Base-by-base conservation (phyloP, 2,329 filamentous ascomycete genomes). In the Chrysoporthe austroafricana region DNA sequence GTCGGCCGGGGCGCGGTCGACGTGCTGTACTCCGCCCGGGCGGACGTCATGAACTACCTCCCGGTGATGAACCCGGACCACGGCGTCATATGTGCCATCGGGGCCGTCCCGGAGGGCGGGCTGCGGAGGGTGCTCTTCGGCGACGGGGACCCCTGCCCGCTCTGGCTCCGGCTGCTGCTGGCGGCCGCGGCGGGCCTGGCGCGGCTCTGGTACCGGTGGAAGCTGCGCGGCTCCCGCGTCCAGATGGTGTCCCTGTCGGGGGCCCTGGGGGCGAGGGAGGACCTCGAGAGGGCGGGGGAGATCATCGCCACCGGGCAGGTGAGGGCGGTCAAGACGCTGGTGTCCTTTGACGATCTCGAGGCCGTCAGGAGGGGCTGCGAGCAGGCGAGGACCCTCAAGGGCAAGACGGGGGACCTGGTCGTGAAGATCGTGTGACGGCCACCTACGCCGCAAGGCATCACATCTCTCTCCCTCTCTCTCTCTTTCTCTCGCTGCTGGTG, bases 1-100 rank as follows among this genome's bases (percentile, higher is more conserved):
- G 78, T 86, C 1, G 76, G 79, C 2, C 72, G 72, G 2, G 81
- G 79, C 34, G 81, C 76, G 21, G 80, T 86, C 3, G 85, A 87
- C 70, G 80, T 86, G 64, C 78, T 83, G 36, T 78, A 82, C 62
- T 85, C 84, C 73, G 86, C 85, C 32, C 79, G 82, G 50, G 79
- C 77, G 69, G 69, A 71, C 14, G 73, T 85, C 60, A 70, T 74
- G 4, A 71, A 75, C 3, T 78, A 77, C 43, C 77, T 86, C n/a
- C 73, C 78, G 4, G 70, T 84, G 3, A 70, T 78, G n/a, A 78
- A 80, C 14, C 75, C 72, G 0, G 58, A 74, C 1, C 76, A 73
- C 1, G 82, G 82, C 2, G 78, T 80, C 5, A 71, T 83, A 16
- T 72, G 80, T n/a, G 80, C 79, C 48, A 81, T 84, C 34, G 73